Percentiles rank a stretch among this genome's conserved stretches.
Conservation (phyloP, 2,329 filamentous ascomycete species). For the Pestalotiopsis sp. region DNA sequence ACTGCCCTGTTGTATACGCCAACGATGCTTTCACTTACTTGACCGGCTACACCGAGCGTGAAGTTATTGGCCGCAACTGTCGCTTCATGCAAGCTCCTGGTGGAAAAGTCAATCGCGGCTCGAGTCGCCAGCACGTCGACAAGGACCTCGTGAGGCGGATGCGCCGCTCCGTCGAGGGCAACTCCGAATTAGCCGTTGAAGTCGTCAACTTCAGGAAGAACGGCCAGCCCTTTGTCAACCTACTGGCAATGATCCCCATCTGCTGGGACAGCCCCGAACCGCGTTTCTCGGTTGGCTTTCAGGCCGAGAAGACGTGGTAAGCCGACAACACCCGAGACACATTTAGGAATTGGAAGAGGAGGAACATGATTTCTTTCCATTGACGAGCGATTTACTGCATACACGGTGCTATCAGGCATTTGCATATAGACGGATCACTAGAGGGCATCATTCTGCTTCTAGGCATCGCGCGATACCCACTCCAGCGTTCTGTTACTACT, state of each 20-base stretch:
- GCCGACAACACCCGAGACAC: neutral
- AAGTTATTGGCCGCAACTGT: constrained; percentile 80
- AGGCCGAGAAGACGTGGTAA: constrained; percentile 55
- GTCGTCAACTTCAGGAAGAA: constrained; percentile 83
- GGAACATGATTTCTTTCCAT: neutral
- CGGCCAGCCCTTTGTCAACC: constrained; percentile 78
- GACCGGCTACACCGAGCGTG: constrained; percentile 76
- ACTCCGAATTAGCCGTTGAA: constrained; percentile 49
- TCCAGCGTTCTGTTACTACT: neutral
- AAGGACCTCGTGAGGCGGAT: constrained; percentile 63
- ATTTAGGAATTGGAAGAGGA: neutral
- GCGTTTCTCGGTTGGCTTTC: constrained; percentile 80
- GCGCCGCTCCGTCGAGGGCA: constrained; percentile 46
- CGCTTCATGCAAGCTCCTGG: constrained; percentile 81
- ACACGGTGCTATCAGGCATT: constrained; percentile 21
- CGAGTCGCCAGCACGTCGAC: constrained; percentile 68
- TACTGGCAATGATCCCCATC: constrained; percentile 85
- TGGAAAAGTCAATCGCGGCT: constrained; percentile 62
- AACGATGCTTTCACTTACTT: constrained; percentile 79
- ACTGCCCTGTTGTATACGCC: constrained; percentile 81
- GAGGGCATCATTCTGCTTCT: constrained; percentile 25
- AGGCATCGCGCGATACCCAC: constrained; percentile 32
- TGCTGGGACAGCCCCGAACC: constrained; percentile 65
- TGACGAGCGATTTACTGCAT: constrained; percentile 8
- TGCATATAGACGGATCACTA: constrained; percentile 16